Conservation (phyloP, 1,284 basidiomycete genomes). For the Sporisorium scitamineum region DNA sequence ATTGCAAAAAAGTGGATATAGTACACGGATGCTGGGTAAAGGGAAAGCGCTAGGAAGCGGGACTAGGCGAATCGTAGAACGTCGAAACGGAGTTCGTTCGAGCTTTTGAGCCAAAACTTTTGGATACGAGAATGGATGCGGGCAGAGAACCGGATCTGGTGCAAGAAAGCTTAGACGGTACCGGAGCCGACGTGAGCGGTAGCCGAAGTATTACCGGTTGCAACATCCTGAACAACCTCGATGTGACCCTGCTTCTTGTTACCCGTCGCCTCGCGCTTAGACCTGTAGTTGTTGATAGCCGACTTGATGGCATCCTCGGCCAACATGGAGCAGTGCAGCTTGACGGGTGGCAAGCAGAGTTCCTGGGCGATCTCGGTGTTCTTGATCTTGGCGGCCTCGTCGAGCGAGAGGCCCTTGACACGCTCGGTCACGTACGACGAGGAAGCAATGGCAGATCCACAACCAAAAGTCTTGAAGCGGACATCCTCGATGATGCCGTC, state of each 20-base stretch:
- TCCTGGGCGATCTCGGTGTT: conserved; percentile 99
- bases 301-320: conserved; percentile 94
- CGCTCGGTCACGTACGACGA: conserved; percentile 80
- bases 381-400: conserved; percentile 94
- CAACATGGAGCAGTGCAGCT: conserved; percentile 82
- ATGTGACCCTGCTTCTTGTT: conserved; percentile 75
- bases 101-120: neutral
- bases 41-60: neutral
- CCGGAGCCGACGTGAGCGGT: conserved; percentile 74
- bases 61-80: neutral
- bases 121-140: neutral
- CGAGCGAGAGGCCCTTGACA: conserved; percentile 92
- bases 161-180: conserved; percentile 39
- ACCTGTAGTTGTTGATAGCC: conserved; percentile 68
- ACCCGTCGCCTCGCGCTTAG: conserved; percentile 59
- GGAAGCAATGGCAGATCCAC: conserved; percentile 96
- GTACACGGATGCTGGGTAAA: conserved; percentile 29
- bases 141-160: neutral
- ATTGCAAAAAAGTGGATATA: conserved; percentile 23
- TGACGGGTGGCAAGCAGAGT: conserved; percentile 86
- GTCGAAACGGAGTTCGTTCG: no score
- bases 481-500: conserved; percentile 94
- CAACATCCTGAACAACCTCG: conserved; percentile 80
- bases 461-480: conserved; percentile 82
- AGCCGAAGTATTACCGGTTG: conserved; percentile 77